A percentile compares a stretch with the other conserved stretches of the same genome.
phyloP scores from a whole-genome alignment of 2,329 filamentous ascomycete genomes.

The Diplodia seriata region DNA sequence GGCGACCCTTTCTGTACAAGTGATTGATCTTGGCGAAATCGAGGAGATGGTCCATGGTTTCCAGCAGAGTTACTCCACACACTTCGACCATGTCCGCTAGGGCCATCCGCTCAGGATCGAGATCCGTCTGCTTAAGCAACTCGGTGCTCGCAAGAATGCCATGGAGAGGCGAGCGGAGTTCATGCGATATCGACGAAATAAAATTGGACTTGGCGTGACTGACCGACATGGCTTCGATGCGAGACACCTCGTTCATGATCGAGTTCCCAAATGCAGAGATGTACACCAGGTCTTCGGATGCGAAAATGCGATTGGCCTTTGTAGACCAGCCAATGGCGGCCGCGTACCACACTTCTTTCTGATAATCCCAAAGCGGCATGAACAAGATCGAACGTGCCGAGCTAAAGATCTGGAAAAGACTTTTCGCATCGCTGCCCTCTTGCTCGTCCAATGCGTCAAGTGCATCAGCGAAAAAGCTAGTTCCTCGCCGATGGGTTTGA shows the following conservation, averaged over 20 bases:
- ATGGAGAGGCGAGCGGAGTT: conserved; percentile 56
- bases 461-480: conserved; percentile 33
- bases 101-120: conserved; percentile 50
- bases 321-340: conserved; percentile 53
- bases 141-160: conserved; percentile 55
- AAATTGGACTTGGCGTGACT: conserved; percentile 61
- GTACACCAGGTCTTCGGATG: conserved; percentile 50
- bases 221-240: conserved; percentile 48
- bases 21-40: conserved; percentile 56
- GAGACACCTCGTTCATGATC: conserved; percentile 50
- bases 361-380: conserved; percentile 60
- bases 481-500: conserved; percentile 29
- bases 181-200: conserved; percentile 60
- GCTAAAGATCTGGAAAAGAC: conserved; percentile 54
- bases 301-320: conserved; percentile 39
- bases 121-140: conserved; percentile 54
- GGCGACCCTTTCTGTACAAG: conserved; percentile 37
- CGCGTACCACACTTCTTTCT: conserved; percentile 55
- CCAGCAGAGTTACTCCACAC: conserved; percentile 59
- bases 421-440: background rate
- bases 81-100: conserved; percentile 58
- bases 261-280: conserved; percentile 53
- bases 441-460: background rate
- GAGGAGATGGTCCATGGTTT: conserved; percentile 55
- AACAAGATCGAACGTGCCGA: conserved; percentile 57